Base-by-base conservation (phyloP, 1,284 basidiomycete genomes). In the Chiua sp. region DNA sequence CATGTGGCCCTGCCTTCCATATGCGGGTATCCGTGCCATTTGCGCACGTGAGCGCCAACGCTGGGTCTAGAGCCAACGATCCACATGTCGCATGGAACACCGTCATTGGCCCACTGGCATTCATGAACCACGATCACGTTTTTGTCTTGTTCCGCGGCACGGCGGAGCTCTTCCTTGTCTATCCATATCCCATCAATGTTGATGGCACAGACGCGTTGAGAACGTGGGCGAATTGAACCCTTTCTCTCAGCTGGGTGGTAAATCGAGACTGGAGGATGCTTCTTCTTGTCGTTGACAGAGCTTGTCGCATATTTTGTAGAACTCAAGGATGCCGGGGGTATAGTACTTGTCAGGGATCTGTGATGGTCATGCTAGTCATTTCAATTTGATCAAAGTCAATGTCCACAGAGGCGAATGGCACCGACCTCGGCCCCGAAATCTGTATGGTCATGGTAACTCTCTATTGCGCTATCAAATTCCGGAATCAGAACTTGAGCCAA, bases 41-140 rank as follows among this genome's bases (percentile, higher is more conserved):
- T 60, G 7, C 57, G 64, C 11, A 66, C 33, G 20, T 66, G 64
- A n/a, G 44, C 35, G 18, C 61, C 57, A 16, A 66, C 32, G 2
- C n/a, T 11, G 10, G 46, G 26, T 35, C 54, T 55, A 7, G 47
- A 46, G 10, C 53, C 53, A 5, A 51, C 26, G 15, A 65, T 55
- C 64, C 64, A 65, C 55, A 65, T 57, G 8, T 55, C 61, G 20
- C 64, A 65, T 0, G 64, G 57, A 28, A 35, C n/a, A 22, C 30
- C 22, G 10, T 55, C 42, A n/a, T 23, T 26, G 5, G 37, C 44
- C 64, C 64, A 65, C 8, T 37, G 53, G n/a, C 64, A 66, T 50
- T 56, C 13, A 8, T 63, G 56, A 37, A 65, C 55, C 20, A 18
- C 35, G 39, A 63, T 56, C 10, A 10, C 33, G 11, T 18, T 5